Base-by-base conservation (phyloP, 1,139 yeast species). In the Candida gigantensis region DNA sequence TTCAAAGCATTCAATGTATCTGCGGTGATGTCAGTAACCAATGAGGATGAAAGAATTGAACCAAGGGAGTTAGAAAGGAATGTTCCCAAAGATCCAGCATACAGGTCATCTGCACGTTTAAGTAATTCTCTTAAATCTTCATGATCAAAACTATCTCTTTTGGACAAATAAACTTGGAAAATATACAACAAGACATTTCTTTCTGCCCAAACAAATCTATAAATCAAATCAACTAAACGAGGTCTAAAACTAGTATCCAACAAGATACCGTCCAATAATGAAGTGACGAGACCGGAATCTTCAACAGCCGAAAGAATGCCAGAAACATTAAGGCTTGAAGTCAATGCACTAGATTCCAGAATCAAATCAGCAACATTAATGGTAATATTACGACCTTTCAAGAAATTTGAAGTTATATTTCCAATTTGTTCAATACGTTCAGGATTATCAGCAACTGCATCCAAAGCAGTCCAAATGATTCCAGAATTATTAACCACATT, bases 1-100 rank as follows among this genome's bases (percentile, higher is more conserved):
- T 71, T 71, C 40, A 71, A 60, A 4, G 74, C 70, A 33, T 55
- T 52, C 30, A 65, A 50, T 6, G 57, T 47, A 36, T 59, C 68
- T 18, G 47, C 49, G 16, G 67, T 51, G 4, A 60, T 46, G 28
- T 47, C 42, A 24, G 50, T 50, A 34, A 68, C 56, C 4, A 60
- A 20, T n/a, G 51, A 39, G 2, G 73, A 66, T 20, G 53, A 46
- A 41, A 70, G 53, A 21, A 64, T 47, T 1, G 62, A 42, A 3
- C 61, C 57, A 12, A 56, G 53, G 10, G 63, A 35, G 44, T 68
- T 68, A n/a, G 54, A 52, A 23, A 56, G 51, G 40, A 71, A 63
- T 2, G 46, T 37, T 13, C 46, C 49, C 24, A 69, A 55, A 7
- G 63, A 46, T 3, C 65, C 65, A 7, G 47, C 16, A 36, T 35